Evolutionary conservation across 305 asterid species (phyloP).

Genomic region (Rubia tinctorum): DNA sequence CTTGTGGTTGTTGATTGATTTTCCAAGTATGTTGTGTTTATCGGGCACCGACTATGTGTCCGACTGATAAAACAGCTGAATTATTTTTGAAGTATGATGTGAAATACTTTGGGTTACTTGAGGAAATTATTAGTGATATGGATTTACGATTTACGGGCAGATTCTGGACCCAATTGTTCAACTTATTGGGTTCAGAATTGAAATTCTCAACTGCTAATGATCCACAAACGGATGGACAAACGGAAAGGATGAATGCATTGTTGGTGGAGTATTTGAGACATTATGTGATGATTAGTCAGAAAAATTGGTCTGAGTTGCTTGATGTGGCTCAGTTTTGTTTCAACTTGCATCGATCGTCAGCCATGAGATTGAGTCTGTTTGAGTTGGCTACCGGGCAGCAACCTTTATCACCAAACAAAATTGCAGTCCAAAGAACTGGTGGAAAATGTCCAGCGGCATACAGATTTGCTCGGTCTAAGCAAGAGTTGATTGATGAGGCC

Average conservation of each 20-base stretch:
- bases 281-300: too few relatives aligned
- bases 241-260: neutral
- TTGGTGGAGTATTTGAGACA: neutral
- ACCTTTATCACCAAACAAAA: too few relatives aligned
- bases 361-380: too few relatives aligned
- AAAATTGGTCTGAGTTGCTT: neutral
- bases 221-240: neutral
- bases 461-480: neutral
- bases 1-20: slow-evolving; percentile 1
- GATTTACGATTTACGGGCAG: too few relatives aligned
- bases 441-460: neutral
- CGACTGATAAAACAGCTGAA: neutral
- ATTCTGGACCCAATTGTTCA: too few relatives aligned
- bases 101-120: too few relatives aligned
- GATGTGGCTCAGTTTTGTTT: neutral
- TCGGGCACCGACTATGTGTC: neutral
- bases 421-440: neutral
- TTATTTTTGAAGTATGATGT: too few relatives aligned
- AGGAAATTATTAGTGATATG: too few relatives aligned
- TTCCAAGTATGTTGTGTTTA: neutral
- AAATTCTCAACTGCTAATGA: too few relatives aligned
- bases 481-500: neutral
- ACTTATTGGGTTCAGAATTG: too few relatives aligned
- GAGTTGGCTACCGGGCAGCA: too few relatives aligned
- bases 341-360: too few relatives aligned